These are phyloP conservation scores for Pholiota molesta DNA, from an alignment of 768 basidiomycete species.

Conservation along the genomic window DNA sequence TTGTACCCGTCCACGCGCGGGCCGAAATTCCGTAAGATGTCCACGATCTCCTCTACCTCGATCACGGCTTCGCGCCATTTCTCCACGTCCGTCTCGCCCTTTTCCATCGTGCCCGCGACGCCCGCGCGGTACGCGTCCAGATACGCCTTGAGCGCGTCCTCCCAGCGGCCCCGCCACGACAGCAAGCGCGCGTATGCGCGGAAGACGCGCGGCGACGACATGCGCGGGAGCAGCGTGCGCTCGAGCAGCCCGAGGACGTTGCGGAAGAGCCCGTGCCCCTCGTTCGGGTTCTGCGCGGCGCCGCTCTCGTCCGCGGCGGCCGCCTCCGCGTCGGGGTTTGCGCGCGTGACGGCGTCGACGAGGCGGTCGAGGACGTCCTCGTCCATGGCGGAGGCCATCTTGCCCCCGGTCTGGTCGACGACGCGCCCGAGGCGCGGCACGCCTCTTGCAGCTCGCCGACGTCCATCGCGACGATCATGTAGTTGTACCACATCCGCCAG, in stretches of 20 bases:
- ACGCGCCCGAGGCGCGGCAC: constrained; percentile 82
- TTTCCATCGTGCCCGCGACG: constrained; percentile 59
- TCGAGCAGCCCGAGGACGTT: constrained; percentile 78
- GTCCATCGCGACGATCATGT: constrained; percentile 91
- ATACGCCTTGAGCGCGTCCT: constrained; percentile 79
- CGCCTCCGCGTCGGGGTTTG: constrained; percentile 40
- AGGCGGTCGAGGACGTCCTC: constrained; percentile 87
- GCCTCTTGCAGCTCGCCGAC: constrained; percentile 92
- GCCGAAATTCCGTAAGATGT: constrained; percentile 82
- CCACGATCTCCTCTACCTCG: constrained; percentile 86
- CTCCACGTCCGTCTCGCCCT: constrained; percentile 66
- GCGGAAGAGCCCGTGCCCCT: constrained; percentile 66
- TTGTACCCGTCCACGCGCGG: constrained; percentile 59
- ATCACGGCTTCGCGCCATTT: constrained; percentile 76
- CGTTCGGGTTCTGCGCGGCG: constrained; percentile 51
- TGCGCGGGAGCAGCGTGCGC: constrained; percentile 75
- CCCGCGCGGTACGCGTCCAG: constrained; percentile 84
- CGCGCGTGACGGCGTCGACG: constrained; percentile 82
- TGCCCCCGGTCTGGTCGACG: constrained; percentile 71
- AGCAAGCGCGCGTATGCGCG: constrained; percentile 82
- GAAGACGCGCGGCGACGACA: constrained; percentile 81
- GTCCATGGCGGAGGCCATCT: constrained; percentile 66
- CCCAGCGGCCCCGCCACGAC: constrained; percentile 72
- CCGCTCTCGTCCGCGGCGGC: constrained; percentile 30
- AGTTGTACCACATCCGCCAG: constrained; percentile 99